A percentile compares a stretch with the other conserved stretches of the same genome.
Conservation (phyloP, 2,329 filamentous ascomycete species). For the Fusarium denticulatum region DNA sequence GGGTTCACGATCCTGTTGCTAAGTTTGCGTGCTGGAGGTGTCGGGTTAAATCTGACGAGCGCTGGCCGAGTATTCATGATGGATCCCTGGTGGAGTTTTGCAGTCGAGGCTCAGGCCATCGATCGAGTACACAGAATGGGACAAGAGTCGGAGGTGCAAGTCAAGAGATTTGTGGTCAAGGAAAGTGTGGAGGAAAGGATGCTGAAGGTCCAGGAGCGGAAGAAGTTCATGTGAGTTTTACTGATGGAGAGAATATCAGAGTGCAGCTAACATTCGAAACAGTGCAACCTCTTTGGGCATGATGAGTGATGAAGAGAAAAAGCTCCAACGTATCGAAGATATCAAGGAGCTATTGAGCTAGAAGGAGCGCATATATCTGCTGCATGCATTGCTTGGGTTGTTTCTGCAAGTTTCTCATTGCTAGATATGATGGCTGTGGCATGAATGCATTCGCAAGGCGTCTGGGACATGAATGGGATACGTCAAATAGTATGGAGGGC, state of each 20-base stretch:
- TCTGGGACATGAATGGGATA: conserved; percentile 19
- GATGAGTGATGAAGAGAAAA: conserved; percentile 95
- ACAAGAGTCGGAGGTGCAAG: conserved; percentile 84
- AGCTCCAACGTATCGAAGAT: conserved; percentile 88
- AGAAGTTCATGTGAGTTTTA: conserved; percentile 87
- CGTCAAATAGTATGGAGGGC: conserved; percentile 8
- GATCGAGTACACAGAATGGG: conserved; percentile 98
- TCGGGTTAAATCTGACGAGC: conserved; percentile 90
- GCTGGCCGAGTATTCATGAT: conserved; percentile 96
- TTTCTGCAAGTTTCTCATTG: neutral
- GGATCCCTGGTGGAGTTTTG: conserved; percentile 99
- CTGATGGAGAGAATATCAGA: neutral
- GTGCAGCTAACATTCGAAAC: conserved; percentile 22
- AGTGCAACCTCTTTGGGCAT: conserved; percentile 95
- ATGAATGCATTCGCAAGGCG: conserved; percentile 27
- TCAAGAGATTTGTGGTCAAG: conserved; percentile 88
- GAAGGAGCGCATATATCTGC: neutral
- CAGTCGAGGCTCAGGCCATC: conserved; percentile 95
- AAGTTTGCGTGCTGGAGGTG: conserved; percentile 88
- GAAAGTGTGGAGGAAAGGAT: conserved; percentile 95
- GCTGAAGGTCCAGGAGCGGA: conserved; percentile 91
- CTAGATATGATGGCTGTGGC: neutral
- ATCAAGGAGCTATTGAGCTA: conserved; percentile 87
- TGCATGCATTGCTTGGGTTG: neutral
- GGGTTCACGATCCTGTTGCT: conserved; percentile 82